Conservation (phyloP, 495 filamentous ascomycete species). For the Parachaetomium inaequale region DNA sequence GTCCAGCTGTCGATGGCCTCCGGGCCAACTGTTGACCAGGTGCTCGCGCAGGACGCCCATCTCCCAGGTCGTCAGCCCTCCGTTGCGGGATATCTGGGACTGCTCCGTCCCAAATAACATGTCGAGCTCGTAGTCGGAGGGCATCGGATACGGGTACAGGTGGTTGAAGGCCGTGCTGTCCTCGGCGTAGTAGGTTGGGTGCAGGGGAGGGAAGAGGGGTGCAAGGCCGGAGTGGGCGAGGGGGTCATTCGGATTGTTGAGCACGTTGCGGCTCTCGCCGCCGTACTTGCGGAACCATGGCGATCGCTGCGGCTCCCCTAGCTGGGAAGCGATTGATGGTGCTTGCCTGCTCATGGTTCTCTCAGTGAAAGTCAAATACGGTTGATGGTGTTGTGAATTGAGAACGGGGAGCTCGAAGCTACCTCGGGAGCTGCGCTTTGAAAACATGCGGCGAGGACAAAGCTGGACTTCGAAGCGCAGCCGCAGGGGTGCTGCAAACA, state of each 20-base stretch:
- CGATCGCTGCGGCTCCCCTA: background rate
- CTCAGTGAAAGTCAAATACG: background rate
- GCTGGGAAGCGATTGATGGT: background rate
- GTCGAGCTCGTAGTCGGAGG: slow-evolving; percentile 4
- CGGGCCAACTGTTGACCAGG: slow-evolving; percentile 1
- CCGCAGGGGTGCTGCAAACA: background rate
- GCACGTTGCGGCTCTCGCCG: background rate
- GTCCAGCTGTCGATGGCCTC: background rate
- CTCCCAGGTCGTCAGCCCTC: slow-evolving; percentile 10
- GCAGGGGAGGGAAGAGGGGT: background rate
- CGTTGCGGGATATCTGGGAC: background rate
- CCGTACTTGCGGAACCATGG: slow-evolving; percentile 15
- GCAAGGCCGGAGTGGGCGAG: background rate
- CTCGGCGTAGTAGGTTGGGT: background rate
- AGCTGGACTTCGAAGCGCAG: background rate
- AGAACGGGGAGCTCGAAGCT: background rate
- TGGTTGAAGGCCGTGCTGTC: background rate
- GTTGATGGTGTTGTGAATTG: background rate
- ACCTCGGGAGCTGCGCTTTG: background rate
- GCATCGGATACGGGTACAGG: background rate
- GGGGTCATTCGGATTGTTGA: background rate
- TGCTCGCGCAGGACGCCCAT: background rate
- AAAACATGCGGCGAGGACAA: slow-evolving; percentile 3
- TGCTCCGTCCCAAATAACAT: slow-evolving; percentile 2
- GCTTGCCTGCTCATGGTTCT: background rate